These are phyloP conservation scores for Limtongia smithiae DNA, from an alignment of 805 yeast species.

Conservation along the genomic window DNA sequence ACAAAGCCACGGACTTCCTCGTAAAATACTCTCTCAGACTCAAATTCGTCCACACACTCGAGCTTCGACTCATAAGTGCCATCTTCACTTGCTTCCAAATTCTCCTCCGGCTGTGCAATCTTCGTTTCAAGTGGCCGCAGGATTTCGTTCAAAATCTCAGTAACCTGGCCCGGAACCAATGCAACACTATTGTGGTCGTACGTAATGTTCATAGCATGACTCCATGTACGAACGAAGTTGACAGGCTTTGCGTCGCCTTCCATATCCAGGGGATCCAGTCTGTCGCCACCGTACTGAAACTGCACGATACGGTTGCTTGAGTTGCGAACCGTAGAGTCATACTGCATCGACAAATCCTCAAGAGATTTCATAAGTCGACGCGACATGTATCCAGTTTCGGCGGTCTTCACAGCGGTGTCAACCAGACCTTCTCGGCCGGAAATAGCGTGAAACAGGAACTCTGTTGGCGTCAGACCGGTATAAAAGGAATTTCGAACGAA, in stretches of 20 bases:
- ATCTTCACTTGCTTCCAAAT: conserved; percentile 15
- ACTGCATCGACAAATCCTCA: conserved; percentile 90
- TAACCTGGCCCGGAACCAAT: conserved; percentile 67
- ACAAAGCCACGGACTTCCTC: conserved; percentile 68
- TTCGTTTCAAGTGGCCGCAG: conserved; percentile 58
- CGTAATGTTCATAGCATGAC: conserved; percentile 75
- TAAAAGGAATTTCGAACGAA: conserved; percentile 94
- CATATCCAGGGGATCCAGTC: conserved; percentile 97
- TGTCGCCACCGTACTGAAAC: conserved; percentile 97
- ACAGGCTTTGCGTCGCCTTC: conserved; percentile 98
- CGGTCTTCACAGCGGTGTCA: conserved; percentile 98
- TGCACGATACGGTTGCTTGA: conserved; percentile 96
- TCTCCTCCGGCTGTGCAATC: conserved; percentile 62
- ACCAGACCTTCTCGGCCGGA: conserved; percentile 99
- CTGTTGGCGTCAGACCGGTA: conserved; percentile 93
- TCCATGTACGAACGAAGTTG: conserved; percentile 91
- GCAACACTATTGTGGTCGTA: conserved; percentile 52
- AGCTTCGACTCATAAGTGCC: conserved; percentile 38
- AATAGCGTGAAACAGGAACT: conserved; percentile 95
- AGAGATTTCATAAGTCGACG: conserved; percentile 96
- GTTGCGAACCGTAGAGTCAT: conserved; percentile 91
- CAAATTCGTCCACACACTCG: conserved; percentile 70
- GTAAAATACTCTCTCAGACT: conserved; percentile 84
- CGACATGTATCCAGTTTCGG: conserved; percentile 98
- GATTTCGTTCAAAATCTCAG: conserved; percentile 51